phyloP scores from a whole-genome alignment of 2,329 filamentous ascomycete genomes.

The Aureobasidium sp. region DNA sequence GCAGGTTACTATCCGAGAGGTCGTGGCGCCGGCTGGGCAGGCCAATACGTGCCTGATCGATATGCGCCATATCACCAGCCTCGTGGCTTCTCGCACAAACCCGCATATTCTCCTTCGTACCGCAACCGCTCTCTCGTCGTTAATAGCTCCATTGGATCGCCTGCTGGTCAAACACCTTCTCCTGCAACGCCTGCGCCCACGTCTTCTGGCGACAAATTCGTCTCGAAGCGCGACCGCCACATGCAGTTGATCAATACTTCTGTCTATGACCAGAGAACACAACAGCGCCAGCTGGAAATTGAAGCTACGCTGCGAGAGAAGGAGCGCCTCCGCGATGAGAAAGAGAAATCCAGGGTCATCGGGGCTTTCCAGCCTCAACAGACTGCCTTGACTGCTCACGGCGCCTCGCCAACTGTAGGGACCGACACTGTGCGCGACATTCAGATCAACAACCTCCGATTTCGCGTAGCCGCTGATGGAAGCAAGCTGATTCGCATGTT shows the following conservation, averaged over 20 bases:
- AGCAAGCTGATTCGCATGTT: constrained; percentile 72
- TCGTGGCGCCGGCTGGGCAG: constrained; percentile 7
- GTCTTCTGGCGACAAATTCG: background rate
- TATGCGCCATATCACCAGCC: constrained; percentile 17
- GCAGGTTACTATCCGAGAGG: background rate
- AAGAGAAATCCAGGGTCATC: constrained; percentile 53
- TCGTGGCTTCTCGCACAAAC: constrained; percentile 10
- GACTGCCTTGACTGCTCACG: background rate
- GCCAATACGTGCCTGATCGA: constrained; percentile 5
- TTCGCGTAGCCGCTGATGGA: constrained; percentile 65
- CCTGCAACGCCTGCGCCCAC: constrained; percentile 7
- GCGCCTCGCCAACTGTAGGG: constrained; percentile 16
- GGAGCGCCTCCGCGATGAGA: constrained; percentile 46
- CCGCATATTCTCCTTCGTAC: constrained; percentile 12
- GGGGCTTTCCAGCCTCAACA: constrained; percentile 33
- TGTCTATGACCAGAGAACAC: constrained; percentile 66
- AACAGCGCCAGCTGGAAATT: constrained; percentile 62
- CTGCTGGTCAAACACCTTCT: constrained; percentile 4
- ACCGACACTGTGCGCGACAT: constrained; percentile 47
- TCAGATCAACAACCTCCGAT: constrained; percentile 63
- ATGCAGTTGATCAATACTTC: constrained; percentile 71
- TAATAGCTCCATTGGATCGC: constrained; percentile 3
- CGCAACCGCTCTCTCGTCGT: constrained; percentile 18
- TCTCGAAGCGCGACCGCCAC: constrained; percentile 18
- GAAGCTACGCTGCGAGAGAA: constrained; percentile 59